phyloP scores from a whole-genome alignment of 148 eudicot species.

The Fagopyrum tataricum region DNA sequence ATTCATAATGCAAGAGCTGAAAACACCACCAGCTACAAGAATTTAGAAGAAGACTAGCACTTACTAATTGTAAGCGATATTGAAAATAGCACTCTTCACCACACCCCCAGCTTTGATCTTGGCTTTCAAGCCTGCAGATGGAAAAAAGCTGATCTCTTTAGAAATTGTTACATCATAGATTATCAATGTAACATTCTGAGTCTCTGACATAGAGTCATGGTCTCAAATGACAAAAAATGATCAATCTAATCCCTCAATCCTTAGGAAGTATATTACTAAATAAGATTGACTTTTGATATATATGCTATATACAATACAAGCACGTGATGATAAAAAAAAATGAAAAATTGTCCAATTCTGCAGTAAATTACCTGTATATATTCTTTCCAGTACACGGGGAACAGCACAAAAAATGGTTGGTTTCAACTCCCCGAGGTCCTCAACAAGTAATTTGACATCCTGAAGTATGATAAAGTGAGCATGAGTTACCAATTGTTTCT shows the following conservation, averaged over 20 bases:
- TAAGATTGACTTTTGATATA: not conserved
- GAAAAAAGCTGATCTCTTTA: constrained; percentile 1
- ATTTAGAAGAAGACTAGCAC: not conserved
- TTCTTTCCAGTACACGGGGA: constrained; percentile 94
- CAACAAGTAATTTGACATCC: constrained; percentile 84
- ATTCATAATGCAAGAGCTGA: not conserved
- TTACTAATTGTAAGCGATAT: constrained; percentile 47
- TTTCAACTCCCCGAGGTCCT: constrained; percentile 75
- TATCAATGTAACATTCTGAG: not conserved
- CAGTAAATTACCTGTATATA: constrained; percentile 54
- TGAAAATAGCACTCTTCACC: constrained; percentile 53
- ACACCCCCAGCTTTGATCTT: constrained; percentile 76
- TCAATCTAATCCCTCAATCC: not conserved
- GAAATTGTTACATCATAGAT: not conserved
- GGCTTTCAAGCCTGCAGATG: constrained; percentile 63
- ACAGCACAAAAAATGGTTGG: constrained; percentile 95
- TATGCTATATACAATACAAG: not conserved
- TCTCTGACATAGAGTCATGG: not conserved
- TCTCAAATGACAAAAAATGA: not conserved
- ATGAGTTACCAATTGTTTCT: not conserved
- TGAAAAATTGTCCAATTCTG: not conserved
- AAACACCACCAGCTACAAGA: not conserved
- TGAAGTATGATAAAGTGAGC: constrained; percentile 26
- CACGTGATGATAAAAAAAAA: not conserved
- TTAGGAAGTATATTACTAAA: not conserved